Conservation (phyloP, 345 rosid species). For the Jatropha curcas region DNA sequence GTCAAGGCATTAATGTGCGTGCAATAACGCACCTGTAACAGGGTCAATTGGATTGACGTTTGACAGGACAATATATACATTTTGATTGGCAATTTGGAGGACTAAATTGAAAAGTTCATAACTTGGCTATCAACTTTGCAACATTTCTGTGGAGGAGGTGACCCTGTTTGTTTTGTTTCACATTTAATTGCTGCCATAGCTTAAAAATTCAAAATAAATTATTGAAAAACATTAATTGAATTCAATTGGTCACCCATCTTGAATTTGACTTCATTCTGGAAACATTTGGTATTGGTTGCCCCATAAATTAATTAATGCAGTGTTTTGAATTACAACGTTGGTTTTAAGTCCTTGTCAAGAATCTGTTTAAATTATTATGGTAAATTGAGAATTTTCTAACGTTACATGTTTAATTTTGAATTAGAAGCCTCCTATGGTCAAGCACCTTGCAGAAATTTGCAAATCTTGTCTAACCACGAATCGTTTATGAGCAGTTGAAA, state of each 20-base stretch:
- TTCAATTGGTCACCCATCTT: not conserved
- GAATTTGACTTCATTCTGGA: not conserved
- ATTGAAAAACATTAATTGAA: not conserved
- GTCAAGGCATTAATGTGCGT: too few species aligned
- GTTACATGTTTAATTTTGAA: too few species aligned
- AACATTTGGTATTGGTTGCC: not conserved
- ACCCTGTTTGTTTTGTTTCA: too few species aligned
- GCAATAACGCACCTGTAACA: too few species aligned
- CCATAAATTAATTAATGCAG: not conserved
- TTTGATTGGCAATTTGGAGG: not conserved
- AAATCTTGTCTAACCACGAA: too few species aligned
- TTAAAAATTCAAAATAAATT: not conserved
- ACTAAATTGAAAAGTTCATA: not conserved
- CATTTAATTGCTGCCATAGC: not conserved
- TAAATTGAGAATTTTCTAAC: too few species aligned
- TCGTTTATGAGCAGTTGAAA: too few species aligned
- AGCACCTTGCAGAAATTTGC: not conserved
- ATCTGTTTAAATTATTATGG: not conserved
- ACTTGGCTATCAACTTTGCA: not conserved
- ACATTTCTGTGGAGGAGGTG: not conserved
- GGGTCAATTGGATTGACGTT: too few species aligned
- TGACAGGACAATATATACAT: not conserved
- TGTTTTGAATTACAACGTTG: not conserved
- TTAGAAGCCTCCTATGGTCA: too few species aligned
- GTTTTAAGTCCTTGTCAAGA: too few species aligned